Evolutionary conservation across 768 basidiomycete species (phyloP).

Genomic region (Termitomyces sp.): DNA sequence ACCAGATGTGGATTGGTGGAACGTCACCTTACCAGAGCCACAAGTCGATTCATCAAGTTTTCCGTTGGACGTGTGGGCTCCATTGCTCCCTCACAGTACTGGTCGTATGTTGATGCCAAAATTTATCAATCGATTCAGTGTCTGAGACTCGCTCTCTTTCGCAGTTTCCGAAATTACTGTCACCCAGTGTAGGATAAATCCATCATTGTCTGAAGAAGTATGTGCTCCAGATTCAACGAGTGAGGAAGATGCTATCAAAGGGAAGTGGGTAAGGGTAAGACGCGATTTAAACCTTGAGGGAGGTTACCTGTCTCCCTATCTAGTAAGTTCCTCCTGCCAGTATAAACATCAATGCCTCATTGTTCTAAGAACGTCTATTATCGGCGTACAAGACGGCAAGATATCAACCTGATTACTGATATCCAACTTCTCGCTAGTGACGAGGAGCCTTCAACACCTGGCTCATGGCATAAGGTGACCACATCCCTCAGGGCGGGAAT

Average conservation of each 20-base stretch:
- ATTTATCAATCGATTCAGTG: background rate
- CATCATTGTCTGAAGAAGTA: slow-evolving; percentile 46
- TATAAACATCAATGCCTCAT: background rate
- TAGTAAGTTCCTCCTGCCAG: slow-evolving; percentile 36
- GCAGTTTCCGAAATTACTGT: slow-evolving; percentile 81
- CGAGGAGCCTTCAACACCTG: slow-evolving; percentile 40
- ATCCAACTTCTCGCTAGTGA: slow-evolving; percentile 57
- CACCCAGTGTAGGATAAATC: slow-evolving; percentile 60
- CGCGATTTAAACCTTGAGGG: slow-evolving; percentile 69
- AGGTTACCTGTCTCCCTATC: slow-evolving; percentile 47
- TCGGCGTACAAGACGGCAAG: slow-evolving; percentile 77
- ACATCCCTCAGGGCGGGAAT: slow-evolving; percentile 65
- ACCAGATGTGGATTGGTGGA: slow-evolving; percentile 62
- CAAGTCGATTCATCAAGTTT: slow-evolving; percentile 59
- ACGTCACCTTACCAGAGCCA: slow-evolving; percentile 39
- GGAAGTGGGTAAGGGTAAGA: slow-evolving; percentile 88
- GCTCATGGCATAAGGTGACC: slow-evolving; percentile 59
- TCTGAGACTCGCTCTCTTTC: background rate
- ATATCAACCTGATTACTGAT: slow-evolving; percentile 75
- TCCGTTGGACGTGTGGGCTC: slow-evolving; percentile 78
- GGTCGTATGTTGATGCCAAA: slow-evolving; percentile 48
- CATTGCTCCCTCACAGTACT: slow-evolving; percentile 69
- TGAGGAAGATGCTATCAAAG: slow-evolving; percentile 70
- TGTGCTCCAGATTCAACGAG: slow-evolving; percentile 67
- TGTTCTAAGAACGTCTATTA: slow-evolving; percentile 61